phyloP scores from a whole-genome alignment of 31 red algal species.

The Endocladia muricata region DNA sequence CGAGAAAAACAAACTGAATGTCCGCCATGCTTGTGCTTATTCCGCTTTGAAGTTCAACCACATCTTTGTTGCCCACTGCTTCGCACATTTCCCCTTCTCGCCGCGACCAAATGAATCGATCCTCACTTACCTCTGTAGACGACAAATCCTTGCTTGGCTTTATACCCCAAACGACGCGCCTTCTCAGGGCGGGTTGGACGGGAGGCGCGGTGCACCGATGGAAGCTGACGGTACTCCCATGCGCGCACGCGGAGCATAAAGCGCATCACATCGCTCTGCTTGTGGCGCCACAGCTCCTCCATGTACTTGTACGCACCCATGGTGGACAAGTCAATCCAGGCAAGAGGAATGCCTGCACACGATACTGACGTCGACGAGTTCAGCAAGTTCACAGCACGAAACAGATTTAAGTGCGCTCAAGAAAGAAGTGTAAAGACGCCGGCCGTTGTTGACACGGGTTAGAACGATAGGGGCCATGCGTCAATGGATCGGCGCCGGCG shows the following conservation, averaged over 20 bases:
- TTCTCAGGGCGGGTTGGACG: conserved; percentile 94
- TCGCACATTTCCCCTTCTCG: no score
- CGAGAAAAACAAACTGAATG: no score
- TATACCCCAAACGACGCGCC: conserved; percentile 93
- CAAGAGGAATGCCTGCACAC: background rate
- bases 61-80: no score
- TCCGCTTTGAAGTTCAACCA: no score
- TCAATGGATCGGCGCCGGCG: no score
- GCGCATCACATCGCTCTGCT: conserved; percentile 97
- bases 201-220: conserved; percentile 77
- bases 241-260: conserved; percentile 95
- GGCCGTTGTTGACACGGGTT: no score
- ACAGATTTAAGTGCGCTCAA: background rate
- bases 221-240: conserved; percentile 98
- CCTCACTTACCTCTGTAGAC: conserved; percentile 78
- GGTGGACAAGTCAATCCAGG: background rate
- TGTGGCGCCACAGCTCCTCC: conserved; percentile 96
- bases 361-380: no score
- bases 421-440: background rate
- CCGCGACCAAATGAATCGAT: no score
- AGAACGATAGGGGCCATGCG: no score
- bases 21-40: no score
- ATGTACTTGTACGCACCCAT: conserved; percentile 99
- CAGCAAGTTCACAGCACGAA: no score
- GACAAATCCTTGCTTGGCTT: conserved; percentile 91